Conservation (phyloP, 169 alveolate genomes). For the Eimeria sp. region DNA sequence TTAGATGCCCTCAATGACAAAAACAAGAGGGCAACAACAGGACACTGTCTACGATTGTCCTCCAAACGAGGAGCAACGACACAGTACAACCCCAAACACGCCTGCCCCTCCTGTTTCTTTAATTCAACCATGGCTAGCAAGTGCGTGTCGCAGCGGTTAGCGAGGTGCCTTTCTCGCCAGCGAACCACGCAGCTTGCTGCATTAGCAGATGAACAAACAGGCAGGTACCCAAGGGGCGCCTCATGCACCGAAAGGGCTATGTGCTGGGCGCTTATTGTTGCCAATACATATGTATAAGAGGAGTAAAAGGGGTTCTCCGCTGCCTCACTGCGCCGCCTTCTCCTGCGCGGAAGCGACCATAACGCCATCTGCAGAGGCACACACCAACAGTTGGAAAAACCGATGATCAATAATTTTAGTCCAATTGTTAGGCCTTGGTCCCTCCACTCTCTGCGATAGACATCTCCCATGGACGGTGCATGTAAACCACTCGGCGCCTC, state of each 20-base stretch:
- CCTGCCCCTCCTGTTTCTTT: background rate
- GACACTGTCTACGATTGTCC: background rate
- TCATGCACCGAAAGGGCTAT: background rate
- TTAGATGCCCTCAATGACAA: background rate
- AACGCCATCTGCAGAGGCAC: conserved; percentile 35
- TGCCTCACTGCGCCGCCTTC: conserved; percentile 10
- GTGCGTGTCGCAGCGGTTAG: background rate
- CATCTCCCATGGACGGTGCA: background rate
- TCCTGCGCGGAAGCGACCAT: conserved; percentile 21
- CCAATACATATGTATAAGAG: background rate
- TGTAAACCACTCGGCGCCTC: background rate
- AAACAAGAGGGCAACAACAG: background rate
- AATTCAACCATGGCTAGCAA: too few relatives aligned
- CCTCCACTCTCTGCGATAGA: background rate
- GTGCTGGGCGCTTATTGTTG: background rate
- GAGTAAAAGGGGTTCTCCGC: background rate
- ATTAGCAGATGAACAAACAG: background rate
- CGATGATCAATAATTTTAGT: background rate
- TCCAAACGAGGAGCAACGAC: background rate
- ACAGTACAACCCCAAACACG: background rate
- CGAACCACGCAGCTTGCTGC: conserved; percentile 4
- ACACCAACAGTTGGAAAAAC: background rate
- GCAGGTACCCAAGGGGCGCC: background rate
- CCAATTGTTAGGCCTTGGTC: background rate
- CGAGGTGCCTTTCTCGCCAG: background rate